Evolutionary conservation across 1,284 basidiomycete genomes (phyloP).

Genomic region (Puccinia polysora): DNA sequence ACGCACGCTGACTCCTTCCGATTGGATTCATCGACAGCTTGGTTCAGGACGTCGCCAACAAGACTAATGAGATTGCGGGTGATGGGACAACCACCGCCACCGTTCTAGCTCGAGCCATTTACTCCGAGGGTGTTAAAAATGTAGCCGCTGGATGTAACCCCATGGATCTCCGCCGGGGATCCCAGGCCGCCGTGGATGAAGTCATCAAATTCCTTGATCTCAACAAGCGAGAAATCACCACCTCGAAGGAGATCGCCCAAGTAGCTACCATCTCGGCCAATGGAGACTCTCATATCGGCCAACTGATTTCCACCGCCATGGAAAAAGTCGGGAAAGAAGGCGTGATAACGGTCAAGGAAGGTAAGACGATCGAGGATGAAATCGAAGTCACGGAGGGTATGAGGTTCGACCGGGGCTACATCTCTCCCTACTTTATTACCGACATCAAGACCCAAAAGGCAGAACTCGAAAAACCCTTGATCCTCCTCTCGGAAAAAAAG

Average conservation of each 20-base stretch:
- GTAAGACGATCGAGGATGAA: constrained; percentile 90
- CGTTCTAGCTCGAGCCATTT: constrained; percentile 92
- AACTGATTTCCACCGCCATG: constrained; percentile 98
- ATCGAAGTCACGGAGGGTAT: constrained; percentile 99
- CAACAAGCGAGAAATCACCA: constrained; percentile 91
- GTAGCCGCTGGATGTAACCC: constrained; percentile 98
- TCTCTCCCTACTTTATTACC: constrained; percentile 98
- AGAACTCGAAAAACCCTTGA: constrained; percentile 93
- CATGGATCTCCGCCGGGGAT: constrained; percentile 95
- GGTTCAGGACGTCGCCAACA: constrained; percentile 47
- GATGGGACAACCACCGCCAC: constrained; percentile 98
- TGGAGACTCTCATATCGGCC: constrained; percentile 87
- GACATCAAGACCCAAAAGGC: constrained; percentile 95
- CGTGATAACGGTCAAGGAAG: constrained; percentile 99
- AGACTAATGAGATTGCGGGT: constrained; percentile 95
- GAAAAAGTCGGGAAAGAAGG: constrained; percentile 99
- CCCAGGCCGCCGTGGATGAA: constrained; percentile 91
- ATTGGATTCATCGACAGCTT: constrained; percentile 13
- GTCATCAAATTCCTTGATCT: constrained; percentile 85
- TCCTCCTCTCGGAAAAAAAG: constrained; percentile 96
- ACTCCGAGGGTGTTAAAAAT: constrained; percentile 97
- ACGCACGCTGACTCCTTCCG: not conserved
- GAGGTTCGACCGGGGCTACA: constrained; percentile 98
- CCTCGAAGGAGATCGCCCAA: constrained; percentile 92
- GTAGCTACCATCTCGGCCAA: constrained; percentile 97